Evolutionary conservation across 163 green algal species (phyloP).

Genomic region (Prototheca wickerhamii): DNA sequence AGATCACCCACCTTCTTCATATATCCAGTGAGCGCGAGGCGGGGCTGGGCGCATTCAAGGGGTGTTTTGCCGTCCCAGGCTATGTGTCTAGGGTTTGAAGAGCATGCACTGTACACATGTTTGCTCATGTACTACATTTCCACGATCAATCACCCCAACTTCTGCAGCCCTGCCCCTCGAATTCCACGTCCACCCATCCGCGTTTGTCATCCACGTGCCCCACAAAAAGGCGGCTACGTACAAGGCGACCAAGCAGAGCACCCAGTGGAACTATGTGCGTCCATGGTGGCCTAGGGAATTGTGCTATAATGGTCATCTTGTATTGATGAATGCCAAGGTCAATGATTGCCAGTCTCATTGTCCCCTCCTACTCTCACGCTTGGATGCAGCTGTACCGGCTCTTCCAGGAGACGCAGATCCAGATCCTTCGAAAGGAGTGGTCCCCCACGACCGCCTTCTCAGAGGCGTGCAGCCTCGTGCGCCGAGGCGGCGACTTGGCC

Average conservation of each 20-base stretch:
- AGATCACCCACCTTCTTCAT: conserved; percentile 25
- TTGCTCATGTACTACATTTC: no score
- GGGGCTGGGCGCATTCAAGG: no score
- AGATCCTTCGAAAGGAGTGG: no score
- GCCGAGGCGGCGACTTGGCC: no score
- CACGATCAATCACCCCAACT: no score
- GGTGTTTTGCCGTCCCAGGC: no score
- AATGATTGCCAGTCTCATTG: background rate
- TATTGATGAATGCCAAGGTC: no score
- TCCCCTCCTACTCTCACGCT: background rate
- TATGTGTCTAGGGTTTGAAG: no score
- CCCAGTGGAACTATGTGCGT: conserved; percentile 26
- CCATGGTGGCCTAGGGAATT: background rate
- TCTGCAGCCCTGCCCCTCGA: conserved; percentile 19
- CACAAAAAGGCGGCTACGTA: conserved; percentile 18
- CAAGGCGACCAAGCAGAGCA: conserved; percentile 17
- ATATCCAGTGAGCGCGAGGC: no score
- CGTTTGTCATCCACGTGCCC: conserved; percentile 43
- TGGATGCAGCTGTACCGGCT: background rate
- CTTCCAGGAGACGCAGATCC: background rate
- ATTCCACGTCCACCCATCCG: conserved; percentile 34
- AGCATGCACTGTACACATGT: no score
- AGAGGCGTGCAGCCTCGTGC: no score
- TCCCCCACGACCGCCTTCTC: no score
- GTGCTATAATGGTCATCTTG: background rate